Base-by-base conservation (phyloP, 75 land plant genomes). In the Larix kaempferi region DNA sequence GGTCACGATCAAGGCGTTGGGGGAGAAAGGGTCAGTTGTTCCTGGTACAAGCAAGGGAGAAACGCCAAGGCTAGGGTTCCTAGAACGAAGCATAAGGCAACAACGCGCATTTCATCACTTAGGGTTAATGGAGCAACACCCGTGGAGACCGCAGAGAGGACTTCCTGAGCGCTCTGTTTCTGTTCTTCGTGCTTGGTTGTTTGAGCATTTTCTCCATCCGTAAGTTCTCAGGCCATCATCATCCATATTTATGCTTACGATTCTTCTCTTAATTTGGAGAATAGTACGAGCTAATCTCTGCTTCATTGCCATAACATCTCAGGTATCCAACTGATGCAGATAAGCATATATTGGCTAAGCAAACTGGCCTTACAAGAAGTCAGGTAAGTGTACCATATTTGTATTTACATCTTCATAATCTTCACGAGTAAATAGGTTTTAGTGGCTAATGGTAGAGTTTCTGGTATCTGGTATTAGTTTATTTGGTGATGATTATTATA, bases 141-240 rank as follows among this genome's bases (percentile, higher is more conserved):
- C 99, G 11, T 98, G 99, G 99, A 55, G 98, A 26, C 99, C 99
- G n/a, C 99, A 95, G 77, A 64, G 99, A 22, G 98, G 99, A 23
- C 86, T 98, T 27, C 99, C 99, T 2, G 99, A 98, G 75, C 84
- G 94, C 35, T 91, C 99, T 0, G 99, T 98, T 7, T 88, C 96
- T 21, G 79, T 98, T 39, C 91, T 98, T 37, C 89, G 99, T 2
- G 92, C 98, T 77, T 98, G 99, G 99, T 87, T 98, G 16, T 95
- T 95, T 67, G 99, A 98, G 77, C 98, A 98, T 71, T 98, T 98
- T 81, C 94, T 98, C 19, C 96, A 98, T 60, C 99, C 99, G 99
- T 98, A 93, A 90, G 79, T 60, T 33, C 55, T 26, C 73, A 60
- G n/a, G 57, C 59, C 79, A 22, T 56, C 2, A 23, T 2, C 56